Evolutionary conservation across 2,329 filamentous ascomycete species (phyloP), one percentile per base, ranked within the genome.

Genomic region (Stenocarpella maydis): DNA sequence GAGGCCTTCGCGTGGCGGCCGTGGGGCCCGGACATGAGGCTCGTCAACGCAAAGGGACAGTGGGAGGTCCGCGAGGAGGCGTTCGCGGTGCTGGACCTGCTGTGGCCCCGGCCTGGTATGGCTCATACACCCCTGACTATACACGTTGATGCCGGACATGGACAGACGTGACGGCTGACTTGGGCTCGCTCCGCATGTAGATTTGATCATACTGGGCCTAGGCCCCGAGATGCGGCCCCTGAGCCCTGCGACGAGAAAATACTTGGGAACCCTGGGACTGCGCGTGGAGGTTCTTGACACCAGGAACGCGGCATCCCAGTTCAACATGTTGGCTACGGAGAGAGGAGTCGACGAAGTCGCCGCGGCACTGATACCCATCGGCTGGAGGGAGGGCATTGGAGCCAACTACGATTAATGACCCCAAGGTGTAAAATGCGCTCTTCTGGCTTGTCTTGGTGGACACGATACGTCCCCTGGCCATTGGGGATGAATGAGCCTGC

Each of bases 311-410:
- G 93, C 95, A 1, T 92, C 95, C 41, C 94, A 98, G 79, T 99
- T 96, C 80, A 99, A 99, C 78, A 79, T 99, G 76, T 82, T 99
- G 67, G 95, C 94, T n/a, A 98, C 94, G 21, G 96, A 99, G 82
- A 85, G 96, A 64, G 95, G 96, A 1, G 90, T 96, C 7, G 86
- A 89, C 24, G 91, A 95, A 75, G 90, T 98, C 71, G 95, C 94
- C 34, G 95, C 94, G 2, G 95, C 94, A 12, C 78, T 99, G 80
- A 88, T 98, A 79, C 95, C 95, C 0, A 86, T 96, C 65, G 94
- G 94, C 2, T 97, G 93, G 93, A 88, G 85, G 75, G 91, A 93
- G 69, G 86, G 86, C 1, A 73, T 82, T 31, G 85, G 85, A 2
- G 83, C 82, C 58, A 74, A 67, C 43, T 69, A 64, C 54, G 53